Evolutionary conservation across 768 basidiomycete species (phyloP), one percentile per base, ranked within the genome.

Genomic region (Hortiboletus flavorubellus): DNA sequence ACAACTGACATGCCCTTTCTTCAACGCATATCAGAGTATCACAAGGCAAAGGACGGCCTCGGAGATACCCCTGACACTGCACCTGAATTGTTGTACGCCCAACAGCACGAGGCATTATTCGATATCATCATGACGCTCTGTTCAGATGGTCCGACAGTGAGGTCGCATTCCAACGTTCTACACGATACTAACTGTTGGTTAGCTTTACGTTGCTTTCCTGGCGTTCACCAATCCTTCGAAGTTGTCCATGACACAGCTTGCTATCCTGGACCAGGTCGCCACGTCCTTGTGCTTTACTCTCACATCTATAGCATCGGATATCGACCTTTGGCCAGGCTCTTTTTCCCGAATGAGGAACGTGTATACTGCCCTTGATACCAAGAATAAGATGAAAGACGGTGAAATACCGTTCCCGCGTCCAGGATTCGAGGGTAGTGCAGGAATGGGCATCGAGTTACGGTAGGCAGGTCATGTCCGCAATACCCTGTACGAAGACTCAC

Each of bases 171-270:
- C n/a, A 23, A 14, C 5, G 5, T 5, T 46, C 12, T 2, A 31
- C 8, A 29, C 7, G 15, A 26, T 35, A 16, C 41, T 51, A 1
- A 61, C 12, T 2, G 2, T 9, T 3, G 7, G 18, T 8, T 16
- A 68, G 67, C 49, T 72, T n/a, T 73, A 69, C 50, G 65, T 67
- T 37, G 69, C 66, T n/a, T 52, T 64, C 18, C 51, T 62, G 33
- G 66, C 69, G 11, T 50, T 73, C 31, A 41, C 65, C 14, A 35
- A 21, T 30, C 72, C 72, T 11, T 60, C 63, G 5, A 62, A 53
- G 12, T 37, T 71, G 15, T 68, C 72, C 16, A 54, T 73, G 38
- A 53, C 65, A 16, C 67, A 71, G 42, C 61, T 73, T 8, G 72
- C 72, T 18, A 52, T 71, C 16, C 59, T 73, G 0, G 59, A 67